phyloP scores from a whole-genome alignment of 2,329 filamentous ascomycete genomes.

The Trichoderma cornu-damae region DNA sequence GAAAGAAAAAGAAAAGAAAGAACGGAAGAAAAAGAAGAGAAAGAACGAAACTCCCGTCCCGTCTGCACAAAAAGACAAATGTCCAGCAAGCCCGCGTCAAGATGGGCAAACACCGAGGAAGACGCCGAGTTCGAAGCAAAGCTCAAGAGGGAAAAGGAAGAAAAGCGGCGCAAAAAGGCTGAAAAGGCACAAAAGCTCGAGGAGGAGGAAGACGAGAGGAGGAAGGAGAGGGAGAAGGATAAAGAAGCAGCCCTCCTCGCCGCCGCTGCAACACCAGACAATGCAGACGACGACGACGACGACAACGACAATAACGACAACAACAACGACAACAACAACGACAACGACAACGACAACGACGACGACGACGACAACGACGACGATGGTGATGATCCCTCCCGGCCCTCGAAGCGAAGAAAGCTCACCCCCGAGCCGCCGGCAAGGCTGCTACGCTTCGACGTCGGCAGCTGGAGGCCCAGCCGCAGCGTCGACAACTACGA shows the following conservation, averaged over 20 bases:
- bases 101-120: constrained; percentile 83
- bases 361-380: constrained; percentile 19
- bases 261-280: neutral
- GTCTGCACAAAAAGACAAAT: constrained; percentile 36
- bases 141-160: constrained; percentile 77
- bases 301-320: constrained; percentile 27
- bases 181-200: constrained; percentile 68
- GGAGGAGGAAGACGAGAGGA: constrained; percentile 32
- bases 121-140: constrained; percentile 69
- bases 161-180: constrained; percentile 78
- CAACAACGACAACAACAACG: neutral
- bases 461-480: constrained; percentile 61
- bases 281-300: neutral
- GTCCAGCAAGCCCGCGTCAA: constrained; percentile 61
- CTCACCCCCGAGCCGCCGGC: constrained; percentile 46
- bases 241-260: constrained; percentile 21
- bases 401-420: constrained; percentile 58
- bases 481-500: constrained; percentile 84
- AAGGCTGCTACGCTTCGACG: constrained; percentile 66
- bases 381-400: constrained; percentile 33
- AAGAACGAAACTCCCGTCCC: neutral
- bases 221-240: constrained; percentile 29
- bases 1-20: too few species aligned
- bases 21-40: too few species aligned
- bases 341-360: constrained; percentile 12